phyloP scores from a whole-genome alignment of 148 eudicot species.

The Amaranthus palmeri region DNA sequence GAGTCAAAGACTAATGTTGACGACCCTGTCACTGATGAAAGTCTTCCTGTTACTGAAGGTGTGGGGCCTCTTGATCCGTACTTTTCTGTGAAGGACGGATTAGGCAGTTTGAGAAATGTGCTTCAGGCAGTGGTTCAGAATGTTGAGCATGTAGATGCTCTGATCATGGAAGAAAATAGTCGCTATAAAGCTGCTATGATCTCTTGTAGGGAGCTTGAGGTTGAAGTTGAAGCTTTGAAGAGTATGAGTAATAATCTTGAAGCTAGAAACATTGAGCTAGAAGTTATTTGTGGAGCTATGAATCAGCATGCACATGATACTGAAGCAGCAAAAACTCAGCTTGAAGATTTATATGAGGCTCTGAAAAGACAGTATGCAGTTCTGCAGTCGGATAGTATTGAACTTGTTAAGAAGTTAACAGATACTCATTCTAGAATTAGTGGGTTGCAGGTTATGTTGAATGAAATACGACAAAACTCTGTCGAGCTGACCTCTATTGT shows the following conservation, averaged over 20 bases:
- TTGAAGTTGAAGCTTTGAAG: slow-evolving; percentile 41
- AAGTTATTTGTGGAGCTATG: slow-evolving; percentile 58
- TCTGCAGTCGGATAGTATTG: slow-evolving; percentile 39
- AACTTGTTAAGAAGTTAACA: slow-evolving; percentile 43
- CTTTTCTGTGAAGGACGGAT: slow-evolving; percentile 34
- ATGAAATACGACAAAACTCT: slow-evolving; percentile 42
- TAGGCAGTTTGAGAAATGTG: slow-evolving; percentile 37
- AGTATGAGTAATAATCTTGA: slow-evolving; percentile 44
- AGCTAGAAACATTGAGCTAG: slow-evolving; percentile 56
- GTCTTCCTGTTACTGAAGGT: slow-evolving; percentile 28
- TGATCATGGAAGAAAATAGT: slow-evolving; percentile 37
- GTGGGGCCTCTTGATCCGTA: slow-evolving; percentile 37
- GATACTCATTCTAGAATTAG: slow-evolving; percentile 33
- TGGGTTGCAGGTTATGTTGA: slow-evolving; percentile 48
- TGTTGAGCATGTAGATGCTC: slow-evolving; percentile 43
- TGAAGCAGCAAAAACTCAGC: slow-evolving; percentile 52
- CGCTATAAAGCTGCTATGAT: slow-evolving; percentile 30
- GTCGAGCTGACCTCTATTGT: slow-evolving; percentile 39
- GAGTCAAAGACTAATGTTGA: slow-evolving; percentile 59
- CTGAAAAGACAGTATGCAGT: slow-evolving; percentile 32
- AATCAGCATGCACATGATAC: slow-evolving; percentile 42
- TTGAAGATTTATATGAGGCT: slow-evolving; percentile 37
- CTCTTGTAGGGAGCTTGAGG: slow-evolving; percentile 44
- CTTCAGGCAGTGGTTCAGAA: slow-evolving; percentile 42
- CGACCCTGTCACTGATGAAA: slow-evolving; percentile 38